Base-by-base conservation (phyloP, 805 yeast genomes). In the Kluyveromyces lactis region DNA sequence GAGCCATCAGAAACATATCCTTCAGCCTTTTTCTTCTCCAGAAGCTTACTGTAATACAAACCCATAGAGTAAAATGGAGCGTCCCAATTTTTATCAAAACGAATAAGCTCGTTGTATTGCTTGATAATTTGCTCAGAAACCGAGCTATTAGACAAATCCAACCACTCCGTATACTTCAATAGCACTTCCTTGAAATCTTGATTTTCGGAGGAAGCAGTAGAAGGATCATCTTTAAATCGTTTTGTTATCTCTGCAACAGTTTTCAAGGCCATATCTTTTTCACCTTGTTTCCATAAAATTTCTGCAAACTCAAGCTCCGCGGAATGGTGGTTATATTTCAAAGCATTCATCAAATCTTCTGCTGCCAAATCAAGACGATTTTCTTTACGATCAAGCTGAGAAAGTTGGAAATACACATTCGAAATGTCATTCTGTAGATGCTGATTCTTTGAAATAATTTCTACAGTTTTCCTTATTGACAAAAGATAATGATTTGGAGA, bases 271-370 rank as follows among this genome's bases (percentile, higher is more conserved):
- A 86, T 81, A 18, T 87, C 73, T 43, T 77, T 85, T 46, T 86
- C 94, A 1, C 95, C 95, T 53, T 84, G 86, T 3, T 78, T 81
- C 97, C 97, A 90, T 29, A 86, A 60, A 7, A 92, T 68, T 42
- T 83, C 79, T 0, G 96, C 81, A 57, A 82, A 81, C 55, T 87
- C 95, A 29, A 82, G 60, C 42, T 79, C 81, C 5, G 83, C 79
- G 18, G 66, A 64, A 5, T 60, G 53, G 21, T 66, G 61, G 1
- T 52, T 47, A 31, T 46, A 48, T 18, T 56, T 42, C 24, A 39
- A 45, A 42, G 50, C 63, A 45, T 1, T 86, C 86, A 50, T 76
- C 69, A 82, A 72, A 7, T 79, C 70, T 16, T 78, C 72, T 2
- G 86, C 77, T 0, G 96, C 81, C 28, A 86, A 67, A 50, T 85